Conservation (phyloP, 2,329 filamentous ascomycete species). For the Metarhizium sp. region DNA sequence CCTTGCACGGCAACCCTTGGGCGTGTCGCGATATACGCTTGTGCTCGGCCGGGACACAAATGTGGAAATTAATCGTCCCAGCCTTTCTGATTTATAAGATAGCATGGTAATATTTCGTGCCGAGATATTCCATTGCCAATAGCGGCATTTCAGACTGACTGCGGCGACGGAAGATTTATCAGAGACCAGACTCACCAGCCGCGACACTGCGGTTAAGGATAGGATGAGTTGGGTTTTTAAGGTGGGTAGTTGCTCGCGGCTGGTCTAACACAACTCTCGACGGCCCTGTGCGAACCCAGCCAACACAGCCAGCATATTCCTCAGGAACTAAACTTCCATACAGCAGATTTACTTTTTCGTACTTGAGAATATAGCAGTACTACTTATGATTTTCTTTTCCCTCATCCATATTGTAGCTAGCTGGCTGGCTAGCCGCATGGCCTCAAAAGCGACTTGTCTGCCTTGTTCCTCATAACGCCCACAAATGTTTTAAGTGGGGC, state of each 20-base stretch:
- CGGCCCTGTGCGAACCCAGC: too few relatives aligned
- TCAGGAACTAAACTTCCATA: too few relatives aligned
- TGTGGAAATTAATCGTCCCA: constrained; percentile 6
- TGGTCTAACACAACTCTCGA: background rate
- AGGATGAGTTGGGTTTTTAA: background rate
- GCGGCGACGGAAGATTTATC: background rate
- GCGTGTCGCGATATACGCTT: constrained; percentile 11
- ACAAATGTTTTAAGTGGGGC: constrained; percentile 2
- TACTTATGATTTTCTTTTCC: too few relatives aligned
- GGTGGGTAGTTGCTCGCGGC: background rate
- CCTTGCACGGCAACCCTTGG: constrained; percentile 9
- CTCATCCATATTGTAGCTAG: too few relatives aligned
- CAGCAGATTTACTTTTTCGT: too few relatives aligned
- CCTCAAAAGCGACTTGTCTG: background rate
- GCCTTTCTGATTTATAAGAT: constrained; percentile 7
- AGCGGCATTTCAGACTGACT: background rate
- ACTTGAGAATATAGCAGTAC: too few relatives aligned
- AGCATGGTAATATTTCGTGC: constrained; percentile 8
- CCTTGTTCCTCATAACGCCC: background rate
- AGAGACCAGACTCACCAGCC: background rate
- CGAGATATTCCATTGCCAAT: background rate
- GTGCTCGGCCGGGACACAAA: constrained; percentile 9
- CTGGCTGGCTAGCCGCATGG: background rate
- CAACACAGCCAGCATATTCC: too few relatives aligned
- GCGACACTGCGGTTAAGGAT: too few relatives aligned